Evolutionary conservation across 768 basidiomycete species (phyloP).

Genomic region (Lepiota brunneoincarnata): DNA sequence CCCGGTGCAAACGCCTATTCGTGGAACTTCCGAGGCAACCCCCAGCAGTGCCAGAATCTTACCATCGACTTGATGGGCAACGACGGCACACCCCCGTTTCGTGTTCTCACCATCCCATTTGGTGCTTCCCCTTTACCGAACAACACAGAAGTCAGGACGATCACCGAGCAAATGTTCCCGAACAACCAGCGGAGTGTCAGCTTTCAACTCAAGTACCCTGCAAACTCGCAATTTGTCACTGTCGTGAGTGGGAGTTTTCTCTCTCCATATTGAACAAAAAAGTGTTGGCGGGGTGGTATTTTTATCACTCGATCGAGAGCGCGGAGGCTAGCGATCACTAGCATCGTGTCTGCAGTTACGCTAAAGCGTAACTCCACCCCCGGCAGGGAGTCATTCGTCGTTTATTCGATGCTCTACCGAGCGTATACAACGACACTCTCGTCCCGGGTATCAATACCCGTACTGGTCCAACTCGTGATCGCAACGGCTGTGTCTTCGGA

Average conservation of each 20-base stretch:
- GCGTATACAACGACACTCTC: too few species aligned
- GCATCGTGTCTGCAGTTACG: too few species aligned
- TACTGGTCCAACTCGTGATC: too few species aligned
- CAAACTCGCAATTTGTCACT: conserved; percentile 69
- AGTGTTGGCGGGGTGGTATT: background rate
- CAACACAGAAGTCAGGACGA: conserved; percentile 60
- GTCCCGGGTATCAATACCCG: background rate
- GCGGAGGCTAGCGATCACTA: too few species aligned
- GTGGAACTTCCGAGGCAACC: conserved; percentile 44
- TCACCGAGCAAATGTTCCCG: conserved; percentile 52
- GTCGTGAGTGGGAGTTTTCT: conserved; percentile 51
- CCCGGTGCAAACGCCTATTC: conserved; percentile 36
- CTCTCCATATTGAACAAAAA: background rate
- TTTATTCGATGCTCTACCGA: background rate
- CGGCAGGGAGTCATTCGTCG: background rate
- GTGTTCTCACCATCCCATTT: conserved; percentile 62
- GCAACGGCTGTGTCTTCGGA: too few species aligned
- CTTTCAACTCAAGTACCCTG: conserved; percentile 64
- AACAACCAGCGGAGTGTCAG: conserved; percentile 33
- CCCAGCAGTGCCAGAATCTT: conserved; percentile 67
- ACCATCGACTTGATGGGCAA: conserved; percentile 54
- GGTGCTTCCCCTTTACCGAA: conserved; percentile 61
- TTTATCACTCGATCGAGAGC: background rate
- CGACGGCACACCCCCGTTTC: conserved; percentile 65
- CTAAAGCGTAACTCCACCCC: too few species aligned